These are phyloP conservation scores for Schizophyllum commune DNA, from an alignment of 1,284 basidiomycete genomes.

Conservation along the genomic window DNA sequence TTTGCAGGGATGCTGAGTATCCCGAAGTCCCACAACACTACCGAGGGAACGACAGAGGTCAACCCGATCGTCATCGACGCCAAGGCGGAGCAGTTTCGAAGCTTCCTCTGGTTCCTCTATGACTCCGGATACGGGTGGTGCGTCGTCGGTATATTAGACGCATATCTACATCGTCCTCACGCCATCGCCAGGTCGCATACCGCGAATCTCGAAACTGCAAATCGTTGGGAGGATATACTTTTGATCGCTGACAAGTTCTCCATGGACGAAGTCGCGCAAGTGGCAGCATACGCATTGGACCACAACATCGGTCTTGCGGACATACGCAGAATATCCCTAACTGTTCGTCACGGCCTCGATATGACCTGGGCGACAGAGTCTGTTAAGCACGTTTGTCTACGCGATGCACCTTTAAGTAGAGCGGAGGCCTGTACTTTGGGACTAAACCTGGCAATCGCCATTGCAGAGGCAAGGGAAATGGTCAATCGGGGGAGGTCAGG, in stretches of 20 bases:
- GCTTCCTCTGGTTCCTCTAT: too few species aligned
- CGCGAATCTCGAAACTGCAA: background rate
- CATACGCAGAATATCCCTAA: background rate
- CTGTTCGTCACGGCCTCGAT: background rate
- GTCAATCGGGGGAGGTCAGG: background rate
- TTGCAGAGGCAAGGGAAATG: background rate
- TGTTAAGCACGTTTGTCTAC: background rate
- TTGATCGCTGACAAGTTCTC: background rate
- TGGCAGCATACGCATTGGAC: background rate
- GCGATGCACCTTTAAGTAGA: background rate
- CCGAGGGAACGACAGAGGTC: too few species aligned
- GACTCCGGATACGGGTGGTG: too few species aligned
- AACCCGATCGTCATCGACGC: too few species aligned
- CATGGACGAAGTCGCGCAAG: background rate
- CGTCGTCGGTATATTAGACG: too few species aligned
- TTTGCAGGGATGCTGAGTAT: too few species aligned
- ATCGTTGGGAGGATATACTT: background rate
- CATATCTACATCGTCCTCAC: too few species aligned
- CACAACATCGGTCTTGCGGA: background rate
- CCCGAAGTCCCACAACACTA: too few species aligned
- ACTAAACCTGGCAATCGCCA: background rate
- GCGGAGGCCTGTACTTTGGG: background rate
- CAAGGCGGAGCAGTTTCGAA: too few species aligned
- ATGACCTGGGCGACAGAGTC: background rate
- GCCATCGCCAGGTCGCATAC: background rate